These are phyloP conservation scores for Anthoceros angustus DNA, from an alignment of 225 moss, liverwort and hornwort genomes.

Conservation along the genomic window DNA sequence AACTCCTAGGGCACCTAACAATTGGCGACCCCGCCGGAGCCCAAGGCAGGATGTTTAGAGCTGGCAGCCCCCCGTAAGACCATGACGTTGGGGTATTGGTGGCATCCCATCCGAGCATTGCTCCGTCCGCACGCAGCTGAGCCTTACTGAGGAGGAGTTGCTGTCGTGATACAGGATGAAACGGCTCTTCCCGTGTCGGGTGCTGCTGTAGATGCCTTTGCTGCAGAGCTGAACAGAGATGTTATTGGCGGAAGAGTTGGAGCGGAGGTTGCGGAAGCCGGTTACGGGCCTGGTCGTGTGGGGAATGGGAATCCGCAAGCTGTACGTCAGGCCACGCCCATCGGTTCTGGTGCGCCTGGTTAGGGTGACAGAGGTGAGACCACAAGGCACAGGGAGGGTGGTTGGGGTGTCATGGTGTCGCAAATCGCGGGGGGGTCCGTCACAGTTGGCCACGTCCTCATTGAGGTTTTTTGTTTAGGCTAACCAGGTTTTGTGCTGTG, in stretches of 20 bases:
- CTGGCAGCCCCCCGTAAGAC: neutral
- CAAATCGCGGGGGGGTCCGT: no score
- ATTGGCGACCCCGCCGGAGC: no score
- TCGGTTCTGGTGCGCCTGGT: slow-evolving; percentile 31
- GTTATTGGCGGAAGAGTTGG: slow-evolving; percentile 36
- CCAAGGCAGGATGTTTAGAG: no score
- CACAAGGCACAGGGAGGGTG: no score
- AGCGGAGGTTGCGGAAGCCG: slow-evolving; percentile 45
- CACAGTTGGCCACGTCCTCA: neutral
- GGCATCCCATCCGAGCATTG: no score
- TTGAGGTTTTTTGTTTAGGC: no score
- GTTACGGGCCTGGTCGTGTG: slow-evolving; percentile 47
- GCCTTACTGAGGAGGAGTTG: no score
- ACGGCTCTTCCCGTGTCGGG: slow-evolving; percentile 24
- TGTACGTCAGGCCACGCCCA: slow-evolving; percentile 22
- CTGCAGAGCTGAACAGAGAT: slow-evolving; percentile 70
- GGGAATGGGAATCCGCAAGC: slow-evolving; percentile 55
- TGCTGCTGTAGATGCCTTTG: slow-evolving; percentile 50
- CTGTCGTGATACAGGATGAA: slow-evolving; percentile 23
- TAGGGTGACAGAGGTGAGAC: slow-evolving; percentile 17
- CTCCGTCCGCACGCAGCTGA: no score
- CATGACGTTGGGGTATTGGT: no score
- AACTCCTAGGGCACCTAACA: no score
- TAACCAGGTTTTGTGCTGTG: no score
- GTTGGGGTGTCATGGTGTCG: slow-evolving; percentile 4